These are phyloP conservation scores for Apiotrichum siamense DNA, from an alignment of 1,284 basidiomycete species.

Conservation along the genomic window DNA sequence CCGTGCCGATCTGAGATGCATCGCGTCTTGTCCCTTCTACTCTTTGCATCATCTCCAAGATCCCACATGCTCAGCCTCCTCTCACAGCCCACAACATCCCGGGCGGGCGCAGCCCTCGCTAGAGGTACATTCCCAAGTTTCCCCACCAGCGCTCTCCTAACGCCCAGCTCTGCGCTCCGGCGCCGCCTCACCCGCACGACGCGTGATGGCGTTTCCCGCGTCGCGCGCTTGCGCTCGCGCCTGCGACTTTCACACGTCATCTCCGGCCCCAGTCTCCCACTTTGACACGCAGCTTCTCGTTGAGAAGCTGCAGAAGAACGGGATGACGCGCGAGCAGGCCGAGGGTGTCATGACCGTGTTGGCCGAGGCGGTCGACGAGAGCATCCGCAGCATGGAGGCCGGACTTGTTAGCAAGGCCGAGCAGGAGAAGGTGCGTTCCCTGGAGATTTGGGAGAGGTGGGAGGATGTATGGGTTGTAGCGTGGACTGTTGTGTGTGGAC, in stretches of 20 bases:
- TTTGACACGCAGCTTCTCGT: constrained; percentile 95
- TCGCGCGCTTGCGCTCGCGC: neutral
- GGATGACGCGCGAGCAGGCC: constrained; percentile 77
- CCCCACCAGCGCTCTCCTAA: constrained; percentile 3
- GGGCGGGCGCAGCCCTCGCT: constrained; percentile 27
- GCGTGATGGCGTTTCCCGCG: neutral
- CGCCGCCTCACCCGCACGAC: too few species aligned
- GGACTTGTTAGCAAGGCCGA: constrained; percentile 91
- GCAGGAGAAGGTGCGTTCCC: constrained; percentile 72
- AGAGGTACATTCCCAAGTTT: constrained; percentile 20
- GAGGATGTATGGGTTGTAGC: neutral
- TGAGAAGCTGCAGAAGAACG: constrained; percentile 76
- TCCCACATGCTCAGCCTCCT: constrained; percentile 22
- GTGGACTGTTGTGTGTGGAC: neutral
- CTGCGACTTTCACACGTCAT: constrained; percentile 14
- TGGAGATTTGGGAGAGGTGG: too few species aligned
- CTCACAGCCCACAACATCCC: constrained; percentile 30
- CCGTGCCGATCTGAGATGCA: neutral
- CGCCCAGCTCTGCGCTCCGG: neutral
- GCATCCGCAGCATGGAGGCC: constrained; percentile 83
- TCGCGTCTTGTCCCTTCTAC: neutral
- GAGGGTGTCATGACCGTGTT: constrained; percentile 93
- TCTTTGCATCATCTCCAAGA: neutral
- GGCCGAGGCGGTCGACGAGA: constrained; percentile 92
- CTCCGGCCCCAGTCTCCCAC: constrained; percentile 48